phyloP scores from a whole-genome alignment of 2,329 filamentous ascomycete genomes.

The Pyrenophora graminea region DNA sequence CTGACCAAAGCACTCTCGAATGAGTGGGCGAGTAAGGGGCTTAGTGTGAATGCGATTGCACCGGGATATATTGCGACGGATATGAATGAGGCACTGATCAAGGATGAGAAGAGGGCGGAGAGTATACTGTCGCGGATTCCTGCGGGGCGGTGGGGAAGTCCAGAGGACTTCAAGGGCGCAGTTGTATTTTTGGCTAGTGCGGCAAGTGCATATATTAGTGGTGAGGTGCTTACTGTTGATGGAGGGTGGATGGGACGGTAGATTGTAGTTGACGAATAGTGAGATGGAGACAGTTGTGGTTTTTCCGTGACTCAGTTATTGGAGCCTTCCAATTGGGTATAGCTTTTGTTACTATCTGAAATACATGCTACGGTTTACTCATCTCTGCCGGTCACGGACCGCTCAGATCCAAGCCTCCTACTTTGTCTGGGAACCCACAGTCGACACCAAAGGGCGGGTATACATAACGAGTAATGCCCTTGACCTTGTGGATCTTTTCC shows the following conservation, averaged over 20 bases:
- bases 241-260: constrained; percentile 92
- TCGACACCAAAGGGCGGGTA: constrained; percentile 57
- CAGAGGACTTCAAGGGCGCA: constrained; percentile 86
- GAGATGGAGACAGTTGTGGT: neutral
- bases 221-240: constrained; percentile 81
- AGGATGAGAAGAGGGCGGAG: constrained; percentile 68
- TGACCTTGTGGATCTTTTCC: constrained; percentile 52
- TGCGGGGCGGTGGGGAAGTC: constrained; percentile 78
- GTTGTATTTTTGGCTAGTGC: constrained; percentile 76
- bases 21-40: constrained; percentile 79
- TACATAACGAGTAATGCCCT: constrained; percentile 53
- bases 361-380: constrained; percentile 11
- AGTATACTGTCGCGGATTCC: constrained; percentile 82
- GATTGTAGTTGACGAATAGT: neutral
- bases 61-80: constrained; percentile 93
- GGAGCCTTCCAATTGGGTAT: constrained; percentile 15
- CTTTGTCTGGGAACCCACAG: constrained; percentile 56
- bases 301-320: neutral
- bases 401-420: constrained; percentile 42
- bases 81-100: constrained; percentile 84
- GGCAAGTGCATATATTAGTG: constrained; percentile 80
- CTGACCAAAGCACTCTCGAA: constrained; percentile 84
- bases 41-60: constrained; percentile 86
- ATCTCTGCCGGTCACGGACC: constrained; percentile 27
- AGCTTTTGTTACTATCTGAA: constrained; percentile 10